phyloP scores from a whole-genome alignment of 805 yeast genomes.

The Metschnikowia rubicola region DNA sequence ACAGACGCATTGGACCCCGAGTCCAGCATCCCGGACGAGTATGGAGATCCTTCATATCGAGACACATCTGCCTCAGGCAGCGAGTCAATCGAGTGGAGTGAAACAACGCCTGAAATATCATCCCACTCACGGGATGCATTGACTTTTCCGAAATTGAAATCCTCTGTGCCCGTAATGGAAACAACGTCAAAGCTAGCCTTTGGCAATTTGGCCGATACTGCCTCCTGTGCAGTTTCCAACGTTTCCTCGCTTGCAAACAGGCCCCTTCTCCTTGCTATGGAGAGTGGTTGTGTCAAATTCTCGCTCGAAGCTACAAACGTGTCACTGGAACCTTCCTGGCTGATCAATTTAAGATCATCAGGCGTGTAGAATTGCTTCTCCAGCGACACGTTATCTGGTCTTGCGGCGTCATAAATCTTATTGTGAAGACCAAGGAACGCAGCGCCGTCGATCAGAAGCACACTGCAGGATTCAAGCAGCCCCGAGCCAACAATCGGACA shows the following conservation, averaged over 20 bases:
- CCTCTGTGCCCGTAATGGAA: neutral
- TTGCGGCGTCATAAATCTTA: conserved; percentile 32
- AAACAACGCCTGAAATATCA: conserved; percentile 6
- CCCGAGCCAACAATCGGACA: conserved; percentile 26
- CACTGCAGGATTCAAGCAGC: conserved; percentile 27
- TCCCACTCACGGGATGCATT: neutral
- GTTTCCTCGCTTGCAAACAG: neutral
- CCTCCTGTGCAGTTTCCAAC: neutral
- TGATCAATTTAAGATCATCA: conserved; percentile 18
- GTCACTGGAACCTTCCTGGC: conserved; percentile 6
- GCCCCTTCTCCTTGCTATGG: neutral
- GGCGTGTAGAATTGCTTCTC: conserved; percentile 26
- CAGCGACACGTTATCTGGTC: conserved; percentile 2
- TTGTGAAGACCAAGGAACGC: conserved; percentile 58
- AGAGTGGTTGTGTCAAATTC: conserved; percentile 5
- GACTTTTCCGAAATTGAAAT: conserved; percentile 2
- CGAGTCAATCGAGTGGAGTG: conserved; percentile 15
- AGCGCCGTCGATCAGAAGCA: conserved; percentile 52
- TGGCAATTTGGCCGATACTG: neutral
- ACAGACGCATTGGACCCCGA: conserved; percentile 26
- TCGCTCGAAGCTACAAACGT: conserved; percentile 14
- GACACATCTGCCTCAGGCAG: conserved; percentile 9
- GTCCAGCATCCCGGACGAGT: conserved; percentile 13
- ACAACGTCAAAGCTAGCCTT: neutral
- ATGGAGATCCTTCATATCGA: conserved; percentile 9